These are phyloP conservation scores for Arxiozyma bovina DNA, from an alignment of 1,139 yeast species.

Conservation along the genomic window DNA sequence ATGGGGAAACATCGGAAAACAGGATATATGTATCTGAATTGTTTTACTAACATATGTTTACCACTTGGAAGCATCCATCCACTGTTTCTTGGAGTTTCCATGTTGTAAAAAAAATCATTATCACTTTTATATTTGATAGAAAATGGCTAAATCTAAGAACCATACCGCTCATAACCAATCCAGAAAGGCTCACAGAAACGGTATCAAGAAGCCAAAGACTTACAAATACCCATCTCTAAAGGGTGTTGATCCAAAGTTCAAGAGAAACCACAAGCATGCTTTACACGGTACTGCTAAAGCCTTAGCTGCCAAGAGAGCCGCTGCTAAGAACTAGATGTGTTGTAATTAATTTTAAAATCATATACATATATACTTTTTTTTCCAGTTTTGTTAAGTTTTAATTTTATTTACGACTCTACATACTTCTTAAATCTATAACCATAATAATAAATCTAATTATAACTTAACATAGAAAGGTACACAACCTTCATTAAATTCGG, in stretches of 20 bases:
- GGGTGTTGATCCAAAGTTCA: conserved; percentile 99
- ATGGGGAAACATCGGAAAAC: neutral
- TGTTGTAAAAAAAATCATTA: neutral
- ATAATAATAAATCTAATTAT: too few species aligned
- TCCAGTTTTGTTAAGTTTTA: neutral
- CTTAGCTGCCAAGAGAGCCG: conserved; percentile 63
- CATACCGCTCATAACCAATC: conserved; percentile 99
- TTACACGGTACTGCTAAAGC: conserved; percentile 95
- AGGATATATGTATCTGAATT: neutral
- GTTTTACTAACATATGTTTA: neutral
- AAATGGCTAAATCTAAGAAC: conserved; percentile 98
- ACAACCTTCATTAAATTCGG: too few species aligned
- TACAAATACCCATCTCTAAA: conserved; percentile 96
- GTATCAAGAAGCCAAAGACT: conserved; percentile 98
- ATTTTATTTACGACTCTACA: conserved; percentile 1
- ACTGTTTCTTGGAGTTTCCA: neutral
- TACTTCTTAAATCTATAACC: neutral
- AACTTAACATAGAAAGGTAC: neutral
- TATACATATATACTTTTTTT: neutral
- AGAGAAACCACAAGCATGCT: conserved; percentile 99
- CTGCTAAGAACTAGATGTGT: conserved; percentile 5
- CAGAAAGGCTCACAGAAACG: conserved; percentile 99
- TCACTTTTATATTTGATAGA: conserved; percentile 10
- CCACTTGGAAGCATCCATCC: neutral
- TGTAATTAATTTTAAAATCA: neutral